A percentile compares a stretch with the other conserved stretches of the same genome.
phyloP scores from a whole-genome alignment of 2,329 filamentous ascomycete genomes.

The Colletotrichum camelliae region DNA sequence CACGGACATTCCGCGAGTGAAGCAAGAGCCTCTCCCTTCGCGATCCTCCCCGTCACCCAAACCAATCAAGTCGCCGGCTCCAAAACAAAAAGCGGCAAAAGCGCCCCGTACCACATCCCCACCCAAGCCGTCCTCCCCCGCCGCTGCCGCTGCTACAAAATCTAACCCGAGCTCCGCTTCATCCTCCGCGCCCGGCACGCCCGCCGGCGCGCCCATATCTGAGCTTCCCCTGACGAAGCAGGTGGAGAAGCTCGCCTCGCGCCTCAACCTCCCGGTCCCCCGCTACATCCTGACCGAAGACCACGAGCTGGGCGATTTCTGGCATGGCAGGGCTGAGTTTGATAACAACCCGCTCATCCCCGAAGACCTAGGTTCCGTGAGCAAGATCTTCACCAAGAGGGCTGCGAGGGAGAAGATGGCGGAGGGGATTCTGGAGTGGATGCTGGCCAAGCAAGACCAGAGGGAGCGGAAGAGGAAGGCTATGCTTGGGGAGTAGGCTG shows the following conservation, averaged over 20 bases:
- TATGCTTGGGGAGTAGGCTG: neutral
- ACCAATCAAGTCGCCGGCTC: neutral
- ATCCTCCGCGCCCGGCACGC: neutral
- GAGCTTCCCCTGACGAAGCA: constrained; percentile 25
- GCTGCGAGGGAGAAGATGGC: constrained; percentile 44
- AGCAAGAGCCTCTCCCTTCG: neutral
- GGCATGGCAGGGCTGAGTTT: constrained; percentile 40
- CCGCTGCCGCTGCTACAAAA: neutral
- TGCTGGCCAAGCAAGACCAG: constrained; percentile 29
- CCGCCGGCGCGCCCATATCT: neutral
- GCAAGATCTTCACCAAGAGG: constrained; percentile 36
- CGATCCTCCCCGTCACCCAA: neutral
- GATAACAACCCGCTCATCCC: constrained; percentile 34
- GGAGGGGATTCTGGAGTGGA: constrained; percentile 39
- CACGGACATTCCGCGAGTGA: neutral
- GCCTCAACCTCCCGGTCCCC: constrained; percentile 37
- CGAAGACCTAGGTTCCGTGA: constrained; percentile 35
- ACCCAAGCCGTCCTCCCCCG: neutral
- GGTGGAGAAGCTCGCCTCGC: constrained; percentile 36
- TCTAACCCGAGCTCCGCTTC: neutral
- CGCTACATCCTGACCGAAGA: constrained; percentile 35
- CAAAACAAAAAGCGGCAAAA: neutral
- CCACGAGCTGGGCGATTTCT: constrained; percentile 31
- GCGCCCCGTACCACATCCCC: constrained; percentile 6
- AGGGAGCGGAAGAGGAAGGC: constrained; percentile 14